Percentiles rank a stretch among this genome's conserved stretches.
Conservation (phyloP, 306 rosid genomes). For the Clitoria ternatea region DNA sequence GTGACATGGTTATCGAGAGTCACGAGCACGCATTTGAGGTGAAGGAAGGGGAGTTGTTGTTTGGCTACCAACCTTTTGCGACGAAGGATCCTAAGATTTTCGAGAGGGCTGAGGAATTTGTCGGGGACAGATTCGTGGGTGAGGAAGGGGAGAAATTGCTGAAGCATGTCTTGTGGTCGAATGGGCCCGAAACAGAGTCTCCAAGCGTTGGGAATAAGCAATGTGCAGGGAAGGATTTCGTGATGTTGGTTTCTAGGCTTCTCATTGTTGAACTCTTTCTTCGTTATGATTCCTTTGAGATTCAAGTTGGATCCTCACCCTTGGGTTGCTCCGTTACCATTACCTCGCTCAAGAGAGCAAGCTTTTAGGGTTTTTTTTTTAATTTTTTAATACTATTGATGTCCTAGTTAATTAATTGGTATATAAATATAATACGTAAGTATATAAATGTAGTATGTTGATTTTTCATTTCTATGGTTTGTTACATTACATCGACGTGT, state of each 20-base stretch:
- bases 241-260: constrained; percentile 52
- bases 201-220: constrained; percentile 63
- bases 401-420: too few relatives aligned
- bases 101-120: constrained; percentile 58
- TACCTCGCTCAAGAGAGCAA: constrained; percentile 75
- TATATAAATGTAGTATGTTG: too few relatives aligned
- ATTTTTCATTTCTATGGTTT: not conserved
- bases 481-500: not conserved
- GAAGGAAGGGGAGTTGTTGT: constrained; percentile 74
- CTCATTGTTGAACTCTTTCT: constrained; percentile 66
- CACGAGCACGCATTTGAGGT: constrained; percentile 75
- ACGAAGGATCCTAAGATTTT: constrained; percentile 79
- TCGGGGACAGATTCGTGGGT: constrained; percentile 73
- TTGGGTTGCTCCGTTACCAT: constrained; percentile 64
- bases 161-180: constrained; percentile 84
- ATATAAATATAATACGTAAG: too few relatives aligned
- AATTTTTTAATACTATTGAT: not conserved
- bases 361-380: constrained; percentile 36
- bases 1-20: constrained; percentile 64
- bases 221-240: constrained; percentile 84
- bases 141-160: constrained; percentile 74
- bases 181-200: constrained; percentile 60
- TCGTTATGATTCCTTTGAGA: constrained; percentile 80
- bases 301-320: constrained; percentile 56
- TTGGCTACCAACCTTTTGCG: constrained; percentile 88